These are phyloP conservation scores for Verbascum thapsus DNA, from an alignment of 257 asterid genomes.

Conservation along the genomic window DNA sequence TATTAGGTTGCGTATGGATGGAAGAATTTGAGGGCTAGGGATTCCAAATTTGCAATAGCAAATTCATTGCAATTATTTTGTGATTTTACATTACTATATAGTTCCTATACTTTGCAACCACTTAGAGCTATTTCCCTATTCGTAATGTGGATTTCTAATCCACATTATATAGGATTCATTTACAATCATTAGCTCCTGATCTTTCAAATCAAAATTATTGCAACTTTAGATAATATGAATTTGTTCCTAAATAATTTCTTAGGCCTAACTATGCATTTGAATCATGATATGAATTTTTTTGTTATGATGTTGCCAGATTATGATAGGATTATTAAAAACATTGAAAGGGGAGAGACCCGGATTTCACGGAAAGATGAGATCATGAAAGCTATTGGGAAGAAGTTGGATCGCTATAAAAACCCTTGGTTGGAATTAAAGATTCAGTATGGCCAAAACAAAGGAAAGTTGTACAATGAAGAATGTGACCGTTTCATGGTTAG, in stretches of 20 bases:
- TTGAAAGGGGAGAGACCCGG: conserved; percentile 98
- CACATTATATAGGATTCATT: too few relatives aligned
- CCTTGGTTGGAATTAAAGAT: conserved; percentile 97
- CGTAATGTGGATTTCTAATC: too few relatives aligned
- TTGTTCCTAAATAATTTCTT: neutral
- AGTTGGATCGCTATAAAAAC: conserved; percentile 92
- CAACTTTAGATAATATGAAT: too few relatives aligned
- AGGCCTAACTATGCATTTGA: neutral
- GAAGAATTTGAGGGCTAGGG: too few relatives aligned
- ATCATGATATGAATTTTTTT: conserved; percentile 19
- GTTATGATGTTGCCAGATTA: conserved; percentile 62
- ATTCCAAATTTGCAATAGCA: too few relatives aligned
- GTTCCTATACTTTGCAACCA: too few relatives aligned
- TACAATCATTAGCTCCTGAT: too few relatives aligned
- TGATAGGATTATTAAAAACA: conserved; percentile 88
- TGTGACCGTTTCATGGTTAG: conserved; percentile 99
- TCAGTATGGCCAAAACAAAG: conserved; percentile 99
- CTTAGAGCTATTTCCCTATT: too few relatives aligned
- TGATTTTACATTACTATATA: too few relatives aligned
- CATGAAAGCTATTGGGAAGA: conserved; percentile 96
- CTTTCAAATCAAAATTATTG: too few relatives aligned
- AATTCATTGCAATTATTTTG: too few relatives aligned
- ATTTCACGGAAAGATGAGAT: conserved; percentile 96
- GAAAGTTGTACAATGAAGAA: conserved; percentile 97
- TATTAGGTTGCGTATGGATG: neutral